Conservation (phyloP, 2,329 filamentous ascomycete species). For the Talaromyces sp. region DNA sequence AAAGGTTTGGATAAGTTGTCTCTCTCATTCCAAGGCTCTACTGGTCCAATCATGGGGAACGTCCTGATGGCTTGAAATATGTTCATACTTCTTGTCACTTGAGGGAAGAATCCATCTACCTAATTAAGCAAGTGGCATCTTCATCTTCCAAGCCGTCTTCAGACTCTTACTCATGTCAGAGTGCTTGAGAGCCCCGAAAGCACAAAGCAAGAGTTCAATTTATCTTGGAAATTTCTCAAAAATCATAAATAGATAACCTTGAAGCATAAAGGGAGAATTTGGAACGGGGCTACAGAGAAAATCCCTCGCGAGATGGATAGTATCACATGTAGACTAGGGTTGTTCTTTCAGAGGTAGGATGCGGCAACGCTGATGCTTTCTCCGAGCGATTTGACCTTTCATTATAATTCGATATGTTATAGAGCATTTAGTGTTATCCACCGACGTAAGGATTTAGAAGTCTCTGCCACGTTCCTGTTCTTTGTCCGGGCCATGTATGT, state of each 20-base stretch:
- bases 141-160: neutral
- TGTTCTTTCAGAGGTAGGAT: neutral
- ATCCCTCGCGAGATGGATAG: neutral
- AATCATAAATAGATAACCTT: neutral
- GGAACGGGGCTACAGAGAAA: neutral
- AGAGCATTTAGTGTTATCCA: neutral
- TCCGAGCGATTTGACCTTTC: neutral
- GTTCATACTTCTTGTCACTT: neutral
- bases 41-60: neutral
- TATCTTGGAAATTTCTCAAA: neutral
- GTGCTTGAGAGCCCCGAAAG: neutral
- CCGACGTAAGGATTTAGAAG: neutral
- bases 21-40: too few species aligned
- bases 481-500: neutral
- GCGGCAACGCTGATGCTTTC: neutral
- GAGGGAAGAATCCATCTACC: neutral
- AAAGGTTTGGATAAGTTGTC: too few species aligned
- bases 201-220: neutral
- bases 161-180: neutral
- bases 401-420: neutral
- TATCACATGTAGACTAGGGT: constrained; percentile 1
- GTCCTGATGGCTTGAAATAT: neutral
- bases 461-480: neutral
- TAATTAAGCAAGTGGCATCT: neutral
- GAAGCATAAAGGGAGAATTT: neutral